These are phyloP conservation scores for Cryphonectria parasitica DNA, from an alignment of 2,329 filamentous ascomycete species.

Conservation along the genomic window DNA sequence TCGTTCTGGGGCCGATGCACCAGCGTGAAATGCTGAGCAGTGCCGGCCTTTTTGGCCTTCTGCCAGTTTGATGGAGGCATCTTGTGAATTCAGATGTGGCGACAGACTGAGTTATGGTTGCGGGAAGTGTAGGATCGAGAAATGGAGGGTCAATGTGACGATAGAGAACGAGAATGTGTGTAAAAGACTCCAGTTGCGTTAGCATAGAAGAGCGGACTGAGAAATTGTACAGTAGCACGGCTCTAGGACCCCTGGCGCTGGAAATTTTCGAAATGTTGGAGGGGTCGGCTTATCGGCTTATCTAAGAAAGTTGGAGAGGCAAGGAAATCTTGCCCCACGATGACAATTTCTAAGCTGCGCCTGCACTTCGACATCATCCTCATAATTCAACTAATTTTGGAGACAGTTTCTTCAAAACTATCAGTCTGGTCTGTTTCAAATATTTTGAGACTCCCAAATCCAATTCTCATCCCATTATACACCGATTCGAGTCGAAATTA, in stretches of 20 bases:
- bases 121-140: slow-evolving; percentile 5
- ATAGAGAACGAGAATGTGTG: neutral
- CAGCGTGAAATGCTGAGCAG: slow-evolving; percentile 88
- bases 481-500: too few relatives aligned
- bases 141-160: neutral
- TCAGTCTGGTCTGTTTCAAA: neutral
- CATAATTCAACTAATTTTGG: slow-evolving; percentile 8
- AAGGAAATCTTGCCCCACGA: slow-evolving; percentile 34
- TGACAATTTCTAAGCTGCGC: slow-evolving; percentile 31
- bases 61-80: slow-evolving; percentile 42
- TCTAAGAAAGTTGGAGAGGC: slow-evolving; percentile 24
- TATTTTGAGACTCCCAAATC: neutral
- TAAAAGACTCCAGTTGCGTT: neutral
- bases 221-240: neutral
- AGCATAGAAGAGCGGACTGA: neutral
- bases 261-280: slow-evolving; percentile 17
- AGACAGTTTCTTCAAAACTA: neutral
- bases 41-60: slow-evolving; percentile 66
- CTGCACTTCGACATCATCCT: slow-evolving; percentile 13
- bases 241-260: slow-evolving; percentile 1
- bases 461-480: neutral
- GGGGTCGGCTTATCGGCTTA: slow-evolving; percentile 16
- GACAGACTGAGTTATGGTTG: neutral
- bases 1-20: slow-evolving; percentile 97
- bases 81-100: slow-evolving; percentile 3